Evolutionary conservation across 2,329 filamentous ascomycete species (phyloP), one percentile per base, ranked within the genome.

Genomic region (Ophiostoma piceae): DNA sequence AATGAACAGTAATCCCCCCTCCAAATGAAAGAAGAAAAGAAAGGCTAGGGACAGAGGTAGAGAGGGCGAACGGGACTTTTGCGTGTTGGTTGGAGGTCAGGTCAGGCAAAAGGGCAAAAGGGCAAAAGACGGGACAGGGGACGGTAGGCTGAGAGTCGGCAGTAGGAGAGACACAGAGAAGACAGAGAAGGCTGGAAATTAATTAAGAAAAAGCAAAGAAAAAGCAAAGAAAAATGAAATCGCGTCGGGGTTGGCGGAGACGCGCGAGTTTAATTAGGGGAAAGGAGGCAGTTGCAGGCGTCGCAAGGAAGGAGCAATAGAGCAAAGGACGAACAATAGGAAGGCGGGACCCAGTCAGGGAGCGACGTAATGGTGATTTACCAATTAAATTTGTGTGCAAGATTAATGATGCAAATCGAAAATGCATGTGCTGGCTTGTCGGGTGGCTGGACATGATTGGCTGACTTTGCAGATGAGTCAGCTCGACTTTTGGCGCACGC

Each of bases 21-120:
- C 62, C 62, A 39, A 39, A 39, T 39, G 62, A 39, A 39, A 65
- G 60, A 64, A 64, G 62, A 65, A 39, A 65, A 65, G 62, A 39
- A 65, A 35, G 62, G 62, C 62, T 65, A 41, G 43, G n/a, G 19
- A 22, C 16, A 57, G 22, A 39, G 26, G 35, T 35, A 35, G 60
- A 37, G 60, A 43, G 47, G 41, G 41, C 11, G 66, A 32, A 35
- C 5, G 60, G 32, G 60, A 64, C 60, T 64, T 64, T 64, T 64
- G 57, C 57, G 57, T 62, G n/a, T 57, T 62, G 57, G 57, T 16
- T 62, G 14, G 57, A 32, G 22, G 22, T 26, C 14, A 47, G 35
- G 35, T 35, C 35, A 47, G 26, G 57, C 57, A 57, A 26, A 26
- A 22, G 22, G 26, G 26, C 26, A 29, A 29, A 29, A 29, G 26